Percentiles rank a stretch among this genome's conserved stretches.
phyloP scores from a whole-genome alignment of 1,139 yeast genomes.

The Pichia sp. region DNA sequence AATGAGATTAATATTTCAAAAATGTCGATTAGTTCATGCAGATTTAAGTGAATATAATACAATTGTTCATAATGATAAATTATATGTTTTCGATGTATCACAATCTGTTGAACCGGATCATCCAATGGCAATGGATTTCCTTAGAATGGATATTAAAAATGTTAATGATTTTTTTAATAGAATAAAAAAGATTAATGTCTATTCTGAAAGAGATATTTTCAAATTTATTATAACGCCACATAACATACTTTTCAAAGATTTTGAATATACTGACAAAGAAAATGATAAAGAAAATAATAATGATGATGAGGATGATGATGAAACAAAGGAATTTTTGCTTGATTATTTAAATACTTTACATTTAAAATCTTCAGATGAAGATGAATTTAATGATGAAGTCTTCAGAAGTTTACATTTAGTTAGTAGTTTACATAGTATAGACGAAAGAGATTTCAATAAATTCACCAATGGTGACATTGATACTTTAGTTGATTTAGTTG shows the following conservation, averaged over 20 bases:
- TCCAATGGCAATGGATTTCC: conserved; percentile 90
- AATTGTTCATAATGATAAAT: conserved; percentile 71
- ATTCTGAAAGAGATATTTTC: conserved; percentile 77
- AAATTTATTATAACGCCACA: conserved; percentile 54
- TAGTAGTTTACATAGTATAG: conserved; percentile 55
- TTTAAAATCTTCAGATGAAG: conserved; percentile 39
- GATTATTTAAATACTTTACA: conserved; percentile 23
- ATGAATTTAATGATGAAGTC: conserved; percentile 66
- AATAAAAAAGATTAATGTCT: conserved; percentile 64
- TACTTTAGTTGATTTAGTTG: conserved; percentile 59
- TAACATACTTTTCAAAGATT: conserved; percentile 11
- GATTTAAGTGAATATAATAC: conserved; percentile 94
- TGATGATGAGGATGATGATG: conserved; percentile 12
- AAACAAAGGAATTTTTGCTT: conserved; percentile 19
- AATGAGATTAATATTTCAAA: conserved; percentile 82
- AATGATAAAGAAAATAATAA: conserved; percentile 16
- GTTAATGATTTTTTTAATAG: conserved; percentile 79
- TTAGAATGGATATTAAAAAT: conserved; percentile 96
- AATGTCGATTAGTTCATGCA: conserved; percentile 89
- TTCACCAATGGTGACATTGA: conserved; percentile 78
- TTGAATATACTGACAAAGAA: conserved; percentile 9
- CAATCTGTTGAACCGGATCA: conserved; percentile 98
- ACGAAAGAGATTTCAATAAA: conserved; percentile 82
- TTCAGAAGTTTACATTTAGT: conserved; percentile 78
- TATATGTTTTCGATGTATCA: conserved; percentile 92